Evolutionary conservation across 805 yeast species (phyloP), one percentile per base, ranked within the genome.

Genomic region (Yamadazyma ubonensis): DNA sequence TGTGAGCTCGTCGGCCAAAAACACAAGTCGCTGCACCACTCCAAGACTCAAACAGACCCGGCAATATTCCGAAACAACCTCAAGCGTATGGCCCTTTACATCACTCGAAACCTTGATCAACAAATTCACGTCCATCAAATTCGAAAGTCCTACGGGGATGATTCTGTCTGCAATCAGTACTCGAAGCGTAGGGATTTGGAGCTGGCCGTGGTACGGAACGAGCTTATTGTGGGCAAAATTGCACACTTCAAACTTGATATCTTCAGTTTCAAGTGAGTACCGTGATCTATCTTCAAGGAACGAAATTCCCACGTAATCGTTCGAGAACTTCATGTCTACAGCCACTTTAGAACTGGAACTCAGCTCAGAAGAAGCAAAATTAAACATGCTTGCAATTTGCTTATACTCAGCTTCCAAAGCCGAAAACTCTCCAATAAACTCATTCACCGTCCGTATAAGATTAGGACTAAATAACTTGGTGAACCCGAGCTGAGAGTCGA

Each of bases 41-140:
- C 65, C 62, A 0, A 87, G 79, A 38, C 79, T 77, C 25, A 83
- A 53, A 43, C 80, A 76, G 3, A 82, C 48, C 29, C 89, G 68
- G 37, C 78, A 77, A 50, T 75, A 74, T 4, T 77, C 71, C 3
- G 86, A 79, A 38, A 73, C 79, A 1, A 83, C 54, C 44, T 80
- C 82, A 3, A 83, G 59, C 0, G 78, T 67, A 42, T 73, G 77
- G 11, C 52, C 29, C 11, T 26, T 38, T 5, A 20, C 43, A 3
- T 55, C 61, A 6, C 76, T 72, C n/a, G 60, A 45, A 10, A 79
- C 49, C 51, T 67, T 66, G 36, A 76, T 36, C n/a, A 61, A 48
- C 45, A 79, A 44, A 43, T 71, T 68, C 9, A 79, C 53, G 49
- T 83, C 72, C 21, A 69, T 32, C 4, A 69, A 33, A 14, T 63